These are phyloP conservation scores for Carex littledalei DNA, from an alignment of 176 grass and related monocot species.

Conservation along the genomic window DNA sequence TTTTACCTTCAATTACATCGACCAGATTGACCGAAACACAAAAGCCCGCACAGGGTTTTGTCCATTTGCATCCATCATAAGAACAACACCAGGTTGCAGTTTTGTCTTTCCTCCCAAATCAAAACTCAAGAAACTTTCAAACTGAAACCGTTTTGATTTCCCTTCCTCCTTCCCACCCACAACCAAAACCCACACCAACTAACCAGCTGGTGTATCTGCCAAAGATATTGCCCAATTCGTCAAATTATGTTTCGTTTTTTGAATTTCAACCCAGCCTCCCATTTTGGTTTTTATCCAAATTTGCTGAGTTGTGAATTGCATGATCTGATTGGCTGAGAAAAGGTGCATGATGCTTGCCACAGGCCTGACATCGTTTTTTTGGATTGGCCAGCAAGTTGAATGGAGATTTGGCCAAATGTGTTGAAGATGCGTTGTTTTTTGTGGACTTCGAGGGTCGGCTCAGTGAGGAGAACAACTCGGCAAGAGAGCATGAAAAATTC, in stretches of 20 bases:
- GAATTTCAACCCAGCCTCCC: conserved; percentile 61
- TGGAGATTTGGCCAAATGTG: conserved; percentile 55
- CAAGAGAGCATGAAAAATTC: conserved; percentile 49
- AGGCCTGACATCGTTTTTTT: conserved; percentile 56
- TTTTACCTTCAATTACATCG: conserved; percentile 28
- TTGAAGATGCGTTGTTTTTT: conserved; percentile 39
- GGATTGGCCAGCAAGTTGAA: conserved; percentile 39
- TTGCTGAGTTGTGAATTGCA: conserved; percentile 15
- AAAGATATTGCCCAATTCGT: conserved; percentile 51
- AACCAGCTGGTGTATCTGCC: conserved; percentile 47
- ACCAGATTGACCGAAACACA: conserved; percentile 62
- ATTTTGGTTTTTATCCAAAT: conserved; percentile 33
- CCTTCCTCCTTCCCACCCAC: conserved; percentile 44
- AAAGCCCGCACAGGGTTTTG: conserved; percentile 29
- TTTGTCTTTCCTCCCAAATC: conserved; percentile 59
- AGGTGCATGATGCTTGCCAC: conserved; percentile 34
- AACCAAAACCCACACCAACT: conserved; percentile 54
- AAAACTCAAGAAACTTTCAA: conserved; percentile 66
- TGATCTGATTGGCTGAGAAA: conserved; percentile 21
- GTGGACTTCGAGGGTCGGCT: conserved; percentile 11
- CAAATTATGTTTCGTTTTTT: conserved; percentile 30
- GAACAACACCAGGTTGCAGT: conserved; percentile 48
- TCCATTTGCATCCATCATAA: conserved; percentile 36
- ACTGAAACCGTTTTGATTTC: conserved; percentile 33
- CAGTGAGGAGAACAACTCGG: conserved; percentile 40